These are phyloP conservation scores for Paramecium sonneborni DNA, from an alignment of 73 alveolate species.

Conservation along the genomic window DNA sequence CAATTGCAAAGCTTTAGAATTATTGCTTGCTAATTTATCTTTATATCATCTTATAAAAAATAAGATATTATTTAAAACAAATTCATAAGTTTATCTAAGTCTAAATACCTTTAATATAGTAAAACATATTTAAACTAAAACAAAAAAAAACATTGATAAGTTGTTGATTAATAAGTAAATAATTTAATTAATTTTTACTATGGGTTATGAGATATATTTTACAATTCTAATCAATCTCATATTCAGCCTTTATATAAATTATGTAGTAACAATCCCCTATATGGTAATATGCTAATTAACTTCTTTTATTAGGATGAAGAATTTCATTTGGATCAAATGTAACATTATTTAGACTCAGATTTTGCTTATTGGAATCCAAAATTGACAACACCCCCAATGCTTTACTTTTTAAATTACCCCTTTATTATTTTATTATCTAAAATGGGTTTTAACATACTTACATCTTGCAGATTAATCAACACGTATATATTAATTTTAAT, in stretches of 20 bases:
- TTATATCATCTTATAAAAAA: too few relatives aligned
- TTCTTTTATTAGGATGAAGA: conserved; percentile 62
- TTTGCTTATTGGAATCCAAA: conserved; percentile 70
- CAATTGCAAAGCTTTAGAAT: too few relatives aligned
- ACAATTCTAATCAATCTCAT: not conserved
- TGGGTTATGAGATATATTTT: not conserved
- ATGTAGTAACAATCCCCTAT: not conserved
- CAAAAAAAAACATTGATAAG: too few relatives aligned
- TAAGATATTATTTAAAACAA: too few relatives aligned
- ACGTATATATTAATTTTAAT: not conserved
- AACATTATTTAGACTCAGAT: conserved; percentile 56
- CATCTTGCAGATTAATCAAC: conserved; percentile 57
- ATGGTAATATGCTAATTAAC: not conserved
- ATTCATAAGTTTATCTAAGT: too few relatives aligned
- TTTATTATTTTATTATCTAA: conserved; percentile 13
- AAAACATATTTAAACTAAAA: too few relatives aligned
- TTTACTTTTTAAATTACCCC: conserved; percentile 47
- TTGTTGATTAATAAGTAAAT: not conserved
- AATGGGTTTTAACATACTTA: not conserved
- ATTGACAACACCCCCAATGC: conserved; percentile 73
- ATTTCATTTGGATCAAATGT: conserved; percentile 68
- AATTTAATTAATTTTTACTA: not conserved
- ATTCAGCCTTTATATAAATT: not conserved
- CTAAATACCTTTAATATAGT: too few relatives aligned
- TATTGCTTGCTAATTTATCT: too few relatives aligned